Evolutionary conservation across 2,329 filamentous ascomycete species (phyloP).

Genomic region (Penicillium thymicola): DNA sequence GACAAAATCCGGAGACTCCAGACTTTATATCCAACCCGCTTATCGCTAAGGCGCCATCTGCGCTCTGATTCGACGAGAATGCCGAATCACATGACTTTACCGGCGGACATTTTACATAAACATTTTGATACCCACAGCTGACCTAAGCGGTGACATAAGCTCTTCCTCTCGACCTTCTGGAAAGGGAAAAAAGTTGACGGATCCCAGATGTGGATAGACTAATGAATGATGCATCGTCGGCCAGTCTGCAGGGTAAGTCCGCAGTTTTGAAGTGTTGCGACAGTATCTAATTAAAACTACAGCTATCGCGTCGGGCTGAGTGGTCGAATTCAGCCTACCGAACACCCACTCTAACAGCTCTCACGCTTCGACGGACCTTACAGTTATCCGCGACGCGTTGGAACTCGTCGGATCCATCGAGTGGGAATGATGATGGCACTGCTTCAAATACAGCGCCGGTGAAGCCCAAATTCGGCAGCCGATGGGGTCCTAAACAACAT

Average conservation of each 20-base stretch:
- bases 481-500: constrained; percentile 21
- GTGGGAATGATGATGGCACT: constrained; percentile 21
- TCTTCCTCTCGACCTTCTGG: constrained; percentile 11
- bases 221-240: constrained; percentile 35
- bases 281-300: not conserved
- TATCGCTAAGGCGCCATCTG: constrained; percentile 24
- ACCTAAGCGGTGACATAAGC: constrained; percentile 16
- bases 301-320: constrained; percentile 42
- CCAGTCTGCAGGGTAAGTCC: constrained; percentile 31
- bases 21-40: constrained; percentile 12
- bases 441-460: constrained; percentile 8
- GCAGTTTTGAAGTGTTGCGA: not conserved
- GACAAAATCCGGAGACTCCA: constrained; percentile 8
- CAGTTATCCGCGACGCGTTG: constrained; percentile 27
- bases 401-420: constrained; percentile 27
- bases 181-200: constrained; percentile 17
- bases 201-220: constrained; percentile 13
- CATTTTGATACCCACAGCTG: not conserved
- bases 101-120: constrained; percentile 16
- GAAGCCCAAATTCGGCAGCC: constrained; percentile 30
- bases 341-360: constrained; percentile 20
- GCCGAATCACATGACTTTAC: constrained; percentile 33
- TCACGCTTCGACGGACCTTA: constrained; percentile 34
- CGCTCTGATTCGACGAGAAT: constrained; percentile 31
- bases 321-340: constrained; percentile 35